Evolutionary conservation across 306 rosid genomes (phyloP).

Genomic region (Cucumis cinereus): DNA sequence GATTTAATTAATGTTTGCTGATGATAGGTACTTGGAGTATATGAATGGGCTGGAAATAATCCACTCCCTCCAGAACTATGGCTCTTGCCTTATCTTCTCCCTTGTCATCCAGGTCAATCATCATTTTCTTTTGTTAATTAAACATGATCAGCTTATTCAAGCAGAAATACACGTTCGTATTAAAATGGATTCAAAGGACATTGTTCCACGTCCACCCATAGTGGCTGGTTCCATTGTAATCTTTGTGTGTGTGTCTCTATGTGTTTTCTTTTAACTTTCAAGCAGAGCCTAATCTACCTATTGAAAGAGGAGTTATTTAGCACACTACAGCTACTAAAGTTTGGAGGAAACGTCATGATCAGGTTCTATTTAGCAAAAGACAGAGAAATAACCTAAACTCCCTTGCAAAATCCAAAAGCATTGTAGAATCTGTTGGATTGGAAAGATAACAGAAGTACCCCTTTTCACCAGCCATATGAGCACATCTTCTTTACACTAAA

Average conservation of each 20-base stretch:
- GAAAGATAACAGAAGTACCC: not conserved
- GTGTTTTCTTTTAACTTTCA: not conserved
- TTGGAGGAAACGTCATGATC: not conserved
- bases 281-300: not conserved
- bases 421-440: not conserved
- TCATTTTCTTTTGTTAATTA: not conserved
- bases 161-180: not conserved
- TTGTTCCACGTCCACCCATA: not conserved
- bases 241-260: not conserved
- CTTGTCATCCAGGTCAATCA: slow-evolving; percentile 18
- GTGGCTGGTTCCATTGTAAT: not conserved
- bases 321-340: not conserved
- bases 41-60: slow-evolving; percentile 30
- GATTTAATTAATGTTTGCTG: slow-evolving; percentile 1
- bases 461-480: not conserved
- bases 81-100: slow-evolving; percentile 20
- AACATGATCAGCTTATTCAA: not conserved
- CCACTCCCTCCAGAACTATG: slow-evolving; percentile 30
- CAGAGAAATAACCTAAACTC: not conserved
- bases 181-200: not conserved
- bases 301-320: not conserved
- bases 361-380: not conserved
- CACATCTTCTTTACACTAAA: not conserved
- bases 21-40: slow-evolving; percentile 20
- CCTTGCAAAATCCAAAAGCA: not conserved